Evolutionary conservation across 352 stramenopile species (phyloP), one percentile per base, ranked within the genome.

Genomic region (Phytophthora meadii): DNA sequence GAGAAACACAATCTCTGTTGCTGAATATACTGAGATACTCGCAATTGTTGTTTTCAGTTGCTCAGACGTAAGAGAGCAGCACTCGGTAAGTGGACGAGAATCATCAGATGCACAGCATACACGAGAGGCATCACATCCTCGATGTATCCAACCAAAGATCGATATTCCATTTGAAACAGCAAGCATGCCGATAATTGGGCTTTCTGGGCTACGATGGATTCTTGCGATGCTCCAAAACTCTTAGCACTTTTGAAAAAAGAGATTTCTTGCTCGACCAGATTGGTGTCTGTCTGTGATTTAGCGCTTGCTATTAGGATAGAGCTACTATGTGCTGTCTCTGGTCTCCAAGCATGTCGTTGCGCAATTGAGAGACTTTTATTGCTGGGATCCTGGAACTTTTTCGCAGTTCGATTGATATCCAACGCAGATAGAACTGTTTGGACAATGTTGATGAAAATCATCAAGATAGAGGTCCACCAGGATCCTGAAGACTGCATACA

Each of bases 141-240:
- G 2, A 45, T 58, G 11, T 65, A 70, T 10, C 32, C 61, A 15
- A 60, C 54, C 0, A 65, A 22, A 25, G 25, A 42, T 39, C 39
- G 47, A 48, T 70, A 70, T 22, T 70, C 62, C 47, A 70, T 30
- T 14, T 60, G 39, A 48, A 70, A 70, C 9, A 70, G 46, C 24
- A 57, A 10, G 4, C 46, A 45, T 25, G 56, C 50, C 15, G 45
- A 57, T 22, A 47, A 48, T 50, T 27, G 56, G 14, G 25, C 28
- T 36, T 12, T 36, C 30, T 36, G 30, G 30, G 12, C 30, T 36
- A 36, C 12, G 9, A 36, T 36, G 30, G 30, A 36, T 36, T 14
- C 30, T 36, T 14, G 30, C 9, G 30, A 10, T 14, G 30, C 12
- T 10, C 30, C 30, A 8, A 36, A 36, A 11, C 9, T 14, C 30